These are phyloP conservation scores for Hypoxylon sp. DNA, from an alignment of 2,329 filamentous ascomycete genomes.

Conservation along the genomic window DNA sequence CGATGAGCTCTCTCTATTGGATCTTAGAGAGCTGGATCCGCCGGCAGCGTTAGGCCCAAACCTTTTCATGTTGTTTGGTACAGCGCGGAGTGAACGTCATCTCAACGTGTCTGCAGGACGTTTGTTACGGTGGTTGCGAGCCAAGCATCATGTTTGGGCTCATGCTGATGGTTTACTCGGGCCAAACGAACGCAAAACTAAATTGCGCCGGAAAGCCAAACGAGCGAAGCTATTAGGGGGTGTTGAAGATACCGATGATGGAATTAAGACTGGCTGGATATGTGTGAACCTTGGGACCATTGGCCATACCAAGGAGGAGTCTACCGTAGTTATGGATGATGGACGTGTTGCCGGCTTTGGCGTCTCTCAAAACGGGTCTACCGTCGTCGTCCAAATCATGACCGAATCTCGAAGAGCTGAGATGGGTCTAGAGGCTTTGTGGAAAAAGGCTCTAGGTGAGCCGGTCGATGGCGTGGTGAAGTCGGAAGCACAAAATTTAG, in stretches of 20 bases:
- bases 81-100: conserved; percentile 92
- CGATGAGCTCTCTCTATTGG: conserved; percentile 83
- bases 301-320: conserved; percentile 67
- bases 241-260: conserved; percentile 79
- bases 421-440: conserved; percentile 68
- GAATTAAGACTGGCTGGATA: conserved; percentile 94
- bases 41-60: conserved; percentile 89
- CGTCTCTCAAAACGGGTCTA: conserved; percentile 63
- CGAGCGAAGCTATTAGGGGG: conserved; percentile 84
- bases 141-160: conserved; percentile 78
- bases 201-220: conserved; percentile 83
- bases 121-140: conserved; percentile 88
- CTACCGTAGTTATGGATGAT: conserved; percentile 61
- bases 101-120: conserved; percentile 91
- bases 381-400: conserved; percentile 71
- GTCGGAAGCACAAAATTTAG: conserved; percentile 34
- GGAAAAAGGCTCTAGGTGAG: conserved; percentile 58
- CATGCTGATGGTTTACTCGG: conserved; percentile 91
- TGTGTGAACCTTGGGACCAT: conserved; percentile 89
- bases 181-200: conserved; percentile 91
- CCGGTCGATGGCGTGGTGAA: conserved; percentile 24
- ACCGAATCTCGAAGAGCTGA: conserved; percentile 68
- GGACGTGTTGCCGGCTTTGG: conserved; percentile 85
- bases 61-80: conserved; percentile 92
- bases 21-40: conserved; percentile 87